These are phyloP conservation scores for Camelina hispida DNA, from an alignment of 345 rosid genomes.

Conservation along the genomic window DNA sequence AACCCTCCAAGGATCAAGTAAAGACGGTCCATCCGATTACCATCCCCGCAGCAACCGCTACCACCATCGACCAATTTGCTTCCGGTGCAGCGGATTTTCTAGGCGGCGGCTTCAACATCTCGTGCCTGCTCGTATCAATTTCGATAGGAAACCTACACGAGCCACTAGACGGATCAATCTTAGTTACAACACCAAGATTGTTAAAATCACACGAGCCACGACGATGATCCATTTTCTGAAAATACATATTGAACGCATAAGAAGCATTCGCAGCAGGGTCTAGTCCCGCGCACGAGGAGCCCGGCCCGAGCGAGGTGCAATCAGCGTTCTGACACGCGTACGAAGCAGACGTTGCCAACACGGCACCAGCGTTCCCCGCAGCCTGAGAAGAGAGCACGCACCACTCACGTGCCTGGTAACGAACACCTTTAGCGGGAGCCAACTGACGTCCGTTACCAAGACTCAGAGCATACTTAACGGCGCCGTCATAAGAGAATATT, in stretches of 20 bases:
- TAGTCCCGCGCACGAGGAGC: conserved; percentile 58
- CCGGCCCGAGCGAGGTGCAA: conserved; percentile 68
- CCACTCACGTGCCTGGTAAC: conserved; percentile 67
- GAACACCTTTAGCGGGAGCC: conserved; percentile 66
- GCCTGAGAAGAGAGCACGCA: conserved; percentile 67
- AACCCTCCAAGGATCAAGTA: neutral
- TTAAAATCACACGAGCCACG: conserved; percentile 57
- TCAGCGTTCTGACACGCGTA: conserved; percentile 75
- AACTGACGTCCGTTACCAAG: conserved; percentile 52
- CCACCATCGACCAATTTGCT: neutral
- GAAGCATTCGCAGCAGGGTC: conserved; percentile 65
- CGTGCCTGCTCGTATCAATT: conserved; percentile 58
- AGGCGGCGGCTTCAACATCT: conserved; percentile 28
- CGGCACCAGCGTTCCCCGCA: conserved; percentile 8
- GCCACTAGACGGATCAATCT: conserved; percentile 58
- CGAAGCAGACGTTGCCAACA: conserved; percentile 19
- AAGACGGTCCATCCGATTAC: conserved; percentile 1
- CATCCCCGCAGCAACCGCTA: neutral
- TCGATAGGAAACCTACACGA: conserved; percentile 67
- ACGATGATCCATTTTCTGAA: conserved; percentile 69
- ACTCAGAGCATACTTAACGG: conserved; percentile 60
- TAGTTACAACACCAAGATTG: conserved; percentile 46
- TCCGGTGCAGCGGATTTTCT: conserved; percentile 24
- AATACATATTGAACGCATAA: conserved; percentile 77
- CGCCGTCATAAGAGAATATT: conserved; percentile 70